A percentile compares a stretch with the other conserved stretches of the same genome.
Evolutionary conservation across 2,329 filamentous ascomycete species (phyloP).

Genomic region (Diaporthe eres): DNA sequence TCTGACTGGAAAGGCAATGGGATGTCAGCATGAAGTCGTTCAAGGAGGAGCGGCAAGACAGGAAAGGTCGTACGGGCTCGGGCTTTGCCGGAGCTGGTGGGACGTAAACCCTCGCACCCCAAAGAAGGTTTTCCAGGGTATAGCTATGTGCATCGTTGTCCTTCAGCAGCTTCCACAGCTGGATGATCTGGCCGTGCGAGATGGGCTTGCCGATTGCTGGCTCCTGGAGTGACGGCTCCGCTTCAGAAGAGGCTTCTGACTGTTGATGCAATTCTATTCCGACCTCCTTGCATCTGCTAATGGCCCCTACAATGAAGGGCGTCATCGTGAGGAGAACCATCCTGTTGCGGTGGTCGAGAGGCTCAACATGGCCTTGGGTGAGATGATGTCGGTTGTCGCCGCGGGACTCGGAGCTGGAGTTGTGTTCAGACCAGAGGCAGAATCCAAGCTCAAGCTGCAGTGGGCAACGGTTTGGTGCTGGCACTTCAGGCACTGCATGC

Average conservation of each 20-base stretch:
- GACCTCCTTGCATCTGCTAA: constrained; percentile 56
- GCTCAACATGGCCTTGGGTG: background rate
- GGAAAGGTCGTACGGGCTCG: constrained; percentile 73
- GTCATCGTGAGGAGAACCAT: constrained; percentile 90
- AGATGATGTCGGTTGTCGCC: background rate
- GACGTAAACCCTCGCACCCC: constrained; percentile 79
- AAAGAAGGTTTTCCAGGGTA: constrained; percentile 79
- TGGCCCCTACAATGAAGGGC: constrained; percentile 73
- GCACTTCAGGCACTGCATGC: background rate
- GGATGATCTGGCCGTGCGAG: constrained; percentile 77
- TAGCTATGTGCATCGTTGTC: constrained; percentile 48
- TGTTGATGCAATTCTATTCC: constrained; percentile 28
- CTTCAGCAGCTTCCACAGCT: constrained; percentile 70
- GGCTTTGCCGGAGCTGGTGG: constrained; percentile 86
- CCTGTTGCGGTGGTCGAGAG: background rate
- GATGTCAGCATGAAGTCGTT: constrained; percentile 40
- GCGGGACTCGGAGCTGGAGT: background rate
- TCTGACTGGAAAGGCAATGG: constrained; percentile 66
- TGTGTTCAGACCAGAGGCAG: background rate
- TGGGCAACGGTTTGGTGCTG: background rate
- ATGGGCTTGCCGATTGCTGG: constrained; percentile 76
- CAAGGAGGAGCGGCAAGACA: constrained; percentile 29
- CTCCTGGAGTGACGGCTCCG: constrained; percentile 64
- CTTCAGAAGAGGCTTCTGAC: constrained; percentile 29
- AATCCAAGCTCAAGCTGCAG: background rate